phyloP scores from a whole-genome alignment of 2,329 filamentous ascomycete species.

The Cercospora zeae-maydis region DNA sequence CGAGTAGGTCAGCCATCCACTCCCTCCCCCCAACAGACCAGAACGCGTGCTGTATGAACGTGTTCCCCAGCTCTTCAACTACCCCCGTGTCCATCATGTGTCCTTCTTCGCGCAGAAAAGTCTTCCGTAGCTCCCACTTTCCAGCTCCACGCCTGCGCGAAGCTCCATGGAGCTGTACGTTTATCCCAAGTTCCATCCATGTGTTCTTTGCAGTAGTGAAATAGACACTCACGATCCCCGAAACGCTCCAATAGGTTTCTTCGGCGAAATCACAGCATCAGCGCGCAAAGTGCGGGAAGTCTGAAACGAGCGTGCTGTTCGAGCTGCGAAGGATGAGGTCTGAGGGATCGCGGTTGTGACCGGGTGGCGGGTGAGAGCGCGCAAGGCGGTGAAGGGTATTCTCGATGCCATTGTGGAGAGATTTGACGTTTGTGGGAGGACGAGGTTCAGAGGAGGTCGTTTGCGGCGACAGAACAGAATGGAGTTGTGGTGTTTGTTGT shows the following conservation, averaged over 20 bases:
- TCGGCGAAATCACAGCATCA: conserved; percentile 45
- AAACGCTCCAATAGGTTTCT: conserved; percentile 67
- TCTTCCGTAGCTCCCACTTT: not conserved
- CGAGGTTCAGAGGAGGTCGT: not conserved
- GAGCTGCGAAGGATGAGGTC: conserved; percentile 12
- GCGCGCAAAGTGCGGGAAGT: conserved; percentile 32
- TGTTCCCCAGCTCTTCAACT: not conserved
- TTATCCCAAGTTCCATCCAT: not conserved
- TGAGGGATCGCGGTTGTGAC: conserved; percentile 10
- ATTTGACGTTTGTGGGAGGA: not conserved
- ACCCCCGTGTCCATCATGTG: not conserved
- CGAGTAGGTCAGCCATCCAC: not conserved
- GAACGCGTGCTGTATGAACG: not conserved
- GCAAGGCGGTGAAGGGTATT: conserved; percentile 36
- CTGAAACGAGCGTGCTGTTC: conserved; percentile 36
- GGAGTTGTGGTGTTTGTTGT: not conserved
- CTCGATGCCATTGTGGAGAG: conserved; percentile 7
- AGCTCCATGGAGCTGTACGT: not conserved
- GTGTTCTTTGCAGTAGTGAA: not conserved
- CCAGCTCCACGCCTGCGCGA: not conserved
- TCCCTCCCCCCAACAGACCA: not conserved
- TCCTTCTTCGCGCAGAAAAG: not conserved
- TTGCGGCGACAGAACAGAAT: not conserved
- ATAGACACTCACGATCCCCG: conserved; percentile 62
- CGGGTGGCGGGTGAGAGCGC: conserved; percentile 27